Evolutionary conservation across 177 flowering plant species (phyloP), one percentile per base, ranked within the genome.

Genomic region (Tripterygium wilfordii): DNA sequence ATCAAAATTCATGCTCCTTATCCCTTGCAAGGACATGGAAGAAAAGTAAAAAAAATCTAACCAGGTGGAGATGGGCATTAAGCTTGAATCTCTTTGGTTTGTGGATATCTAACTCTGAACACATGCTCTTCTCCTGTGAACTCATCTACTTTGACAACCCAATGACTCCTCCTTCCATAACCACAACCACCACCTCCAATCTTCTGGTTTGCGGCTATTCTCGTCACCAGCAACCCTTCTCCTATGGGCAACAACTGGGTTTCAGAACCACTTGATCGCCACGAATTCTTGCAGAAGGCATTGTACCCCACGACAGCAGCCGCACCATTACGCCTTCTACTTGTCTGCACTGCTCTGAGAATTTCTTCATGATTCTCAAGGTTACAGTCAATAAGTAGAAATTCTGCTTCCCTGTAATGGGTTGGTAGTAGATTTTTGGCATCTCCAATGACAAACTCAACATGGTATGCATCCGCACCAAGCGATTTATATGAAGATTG

Each of bases 111-210:
- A 45, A 88, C 68, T 62, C 88, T 73, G 29, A 73, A 85, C 2
- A 83, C 90, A 65, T 88, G 95, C 48, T 88, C 96, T 68, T 85
- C 96, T 2, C 95, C 96, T 0, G 96, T 88, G 52, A 75, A 76
- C 29, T 73, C 55, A 51, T 88, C 95, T 14, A 88, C 78, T 49
- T 65, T 76, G 10, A 81, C 84, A 54, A 83, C 57, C 96, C 96
- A 88, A 12, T 54, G 69, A 48, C 88, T 74, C 67, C 50, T 76
- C 70, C 42, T 67, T 12, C 54, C 42, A 21, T 15, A 3, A 20
- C 49, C 42, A 32, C 13, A 5, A 21, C n/a, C n/a, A 14, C 22
- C 17, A 3, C 22, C 23, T 1, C 18, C 55, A 23, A 21, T 26
- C 25, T 53, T 57, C 3, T 29, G 33, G 15, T 21, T 49, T 7